Percentiles rank a stretch among this genome's conserved stretches.
These are phyloP conservation scores for Cordyceps cicadae DNA, from an alignment of 2,329 filamentous ascomycete genomes.

Conservation along the genomic window DNA sequence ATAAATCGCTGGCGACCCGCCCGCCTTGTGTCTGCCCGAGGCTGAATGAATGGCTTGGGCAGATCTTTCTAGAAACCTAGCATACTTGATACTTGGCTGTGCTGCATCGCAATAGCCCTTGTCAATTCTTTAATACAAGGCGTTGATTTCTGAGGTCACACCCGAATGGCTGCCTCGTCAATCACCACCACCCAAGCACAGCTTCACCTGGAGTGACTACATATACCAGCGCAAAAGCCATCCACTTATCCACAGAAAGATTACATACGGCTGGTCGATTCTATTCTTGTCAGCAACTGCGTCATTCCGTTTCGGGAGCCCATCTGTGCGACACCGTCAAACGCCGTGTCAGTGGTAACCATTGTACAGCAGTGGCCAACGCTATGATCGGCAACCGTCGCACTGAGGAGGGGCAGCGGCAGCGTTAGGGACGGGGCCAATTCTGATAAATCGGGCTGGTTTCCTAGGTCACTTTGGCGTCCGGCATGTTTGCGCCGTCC, in stretches of 20 bases:
- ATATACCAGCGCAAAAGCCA: too few relatives aligned
- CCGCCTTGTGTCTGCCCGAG: not conserved
- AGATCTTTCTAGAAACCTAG: conserved; percentile 4
- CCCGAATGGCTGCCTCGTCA: not conserved
- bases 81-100: not conserved
- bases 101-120: not conserved
- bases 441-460: not conserved
- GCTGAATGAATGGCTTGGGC: not conserved
- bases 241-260: too few relatives aligned
- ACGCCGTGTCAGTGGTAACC: not conserved
- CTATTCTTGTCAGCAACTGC: not conserved
- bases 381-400: not conserved
- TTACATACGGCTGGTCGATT: not conserved
- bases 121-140: not conserved
- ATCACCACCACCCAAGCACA: not conserved
- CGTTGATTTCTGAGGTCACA: not conserved
- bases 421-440: too few relatives aligned
- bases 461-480: not conserved
- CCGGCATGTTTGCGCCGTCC: not conserved
- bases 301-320: not conserved
- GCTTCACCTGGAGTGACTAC: not conserved
- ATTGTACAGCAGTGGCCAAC: too few relatives aligned
- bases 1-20: not conserved
- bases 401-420: not conserved
- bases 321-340: too few relatives aligned